Evolutionary conservation across 176 grass and related monocot species (phyloP), one percentile per base, ranked within the genome.

Genomic region (Aegilops bicornis): DNA sequence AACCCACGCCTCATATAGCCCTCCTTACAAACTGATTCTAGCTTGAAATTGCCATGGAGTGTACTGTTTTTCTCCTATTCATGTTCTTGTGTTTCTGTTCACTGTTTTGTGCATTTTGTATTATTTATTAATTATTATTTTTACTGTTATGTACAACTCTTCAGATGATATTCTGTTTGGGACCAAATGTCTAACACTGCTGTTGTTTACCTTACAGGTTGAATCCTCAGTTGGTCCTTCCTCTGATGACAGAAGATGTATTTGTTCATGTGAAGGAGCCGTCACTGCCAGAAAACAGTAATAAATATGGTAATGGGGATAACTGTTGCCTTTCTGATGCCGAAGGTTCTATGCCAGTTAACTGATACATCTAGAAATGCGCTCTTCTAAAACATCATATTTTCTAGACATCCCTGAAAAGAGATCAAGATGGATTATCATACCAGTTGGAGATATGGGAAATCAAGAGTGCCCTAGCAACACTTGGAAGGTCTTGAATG

Each of bases 161-260:
- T 42, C 35, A n/a, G 68, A 77, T 42, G 37, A 50, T 77, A 63
- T 31, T 72, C 6, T 77, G 5, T 64, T 82, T 76, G 45, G 19
- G 8, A 32, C 48, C 40, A 83, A 65, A 83, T 62, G 66, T 6
- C 66, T 87, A 58, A 90, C 20, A n/a, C 47, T 40, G 35, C 59
- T 64, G 24, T 56, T 73, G 36, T 78, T 64, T 8, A 29, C 36
- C 7, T 83, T 87, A 22, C 89, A 90, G 85, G 59, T 15, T 79
- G 19, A 72, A 65, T 87, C 16, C 3, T 63, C 29, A 11, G 54
- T 54, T 82, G 30, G 37, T 4, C 45, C 7, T 69, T 37, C 22
- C 29, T 48, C 27, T 4, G 5, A 7, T 4, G 5, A 7, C 42
- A 47, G 22, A 79, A 61, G 52, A 61, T 69, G 75, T 56, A 85